Evolutionary conservation across 208 protist genomes (phyloP).

Genomic region (Wallacemonas sp.): DNA sequence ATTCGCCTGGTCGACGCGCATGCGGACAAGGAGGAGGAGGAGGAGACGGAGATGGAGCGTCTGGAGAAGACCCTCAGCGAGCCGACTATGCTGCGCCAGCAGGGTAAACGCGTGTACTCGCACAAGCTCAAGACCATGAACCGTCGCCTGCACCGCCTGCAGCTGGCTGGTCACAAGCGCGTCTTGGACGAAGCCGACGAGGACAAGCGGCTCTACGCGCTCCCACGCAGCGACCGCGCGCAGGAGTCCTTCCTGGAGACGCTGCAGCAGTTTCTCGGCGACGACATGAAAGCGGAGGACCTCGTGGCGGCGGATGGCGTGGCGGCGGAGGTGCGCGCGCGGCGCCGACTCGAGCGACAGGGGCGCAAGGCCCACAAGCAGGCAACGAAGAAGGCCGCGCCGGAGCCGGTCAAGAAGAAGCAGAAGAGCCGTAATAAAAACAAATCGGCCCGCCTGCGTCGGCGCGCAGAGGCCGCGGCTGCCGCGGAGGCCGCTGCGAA

Average conservation of each 20-base stretch:
- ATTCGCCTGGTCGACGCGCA: slow-evolving; percentile 1
- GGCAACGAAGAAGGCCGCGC: background rate
- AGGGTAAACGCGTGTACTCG: slow-evolving; percentile 3
- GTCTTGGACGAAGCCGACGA: slow-evolving; percentile 17
- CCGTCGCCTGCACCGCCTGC: slow-evolving; percentile 12
- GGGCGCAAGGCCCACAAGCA: background rate
- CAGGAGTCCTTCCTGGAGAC: slow-evolving; percentile 44
- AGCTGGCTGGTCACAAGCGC: slow-evolving; percentile 21
- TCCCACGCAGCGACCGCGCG: slow-evolving; percentile 14
- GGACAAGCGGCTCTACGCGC: slow-evolving; percentile 23
- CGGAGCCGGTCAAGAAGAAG: slow-evolving; percentile 2
- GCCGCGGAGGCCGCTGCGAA: background rate
- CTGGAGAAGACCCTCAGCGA: slow-evolving; percentile 23
- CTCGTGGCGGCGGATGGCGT: slow-evolving; percentile 22
- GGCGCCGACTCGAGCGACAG: background rate
- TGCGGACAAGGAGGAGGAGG: slow-evolving; percentile 16
- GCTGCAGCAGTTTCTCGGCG: slow-evolving; percentile 59
- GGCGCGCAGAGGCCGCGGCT: background rate
- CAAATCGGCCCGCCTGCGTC: background rate
- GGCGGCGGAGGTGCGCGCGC: background rate
- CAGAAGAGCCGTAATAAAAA: background rate
- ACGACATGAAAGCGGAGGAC: slow-evolving; percentile 25
- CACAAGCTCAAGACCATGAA: slow-evolving; percentile 13
- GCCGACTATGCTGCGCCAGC: slow-evolving; percentile 16
- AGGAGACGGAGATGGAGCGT: background rate